Conservation (phyloP, 495 filamentous ascomycete genomes). For the Aspergillus nanangensis region DNA sequence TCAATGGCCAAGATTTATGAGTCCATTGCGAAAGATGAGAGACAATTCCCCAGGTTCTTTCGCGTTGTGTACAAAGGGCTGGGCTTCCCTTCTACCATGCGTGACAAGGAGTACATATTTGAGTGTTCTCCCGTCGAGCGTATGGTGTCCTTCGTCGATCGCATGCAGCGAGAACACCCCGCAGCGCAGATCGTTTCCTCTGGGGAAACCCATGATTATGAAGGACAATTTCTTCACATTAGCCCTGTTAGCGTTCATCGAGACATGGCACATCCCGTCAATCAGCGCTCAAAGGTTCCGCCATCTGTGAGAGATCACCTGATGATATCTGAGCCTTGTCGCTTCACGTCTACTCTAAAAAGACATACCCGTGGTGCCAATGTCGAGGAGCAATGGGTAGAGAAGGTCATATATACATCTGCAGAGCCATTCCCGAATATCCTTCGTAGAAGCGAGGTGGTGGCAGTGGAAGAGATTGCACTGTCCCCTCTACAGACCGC, state of each 20-base stretch:
- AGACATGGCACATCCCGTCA: constrained; percentile 79
- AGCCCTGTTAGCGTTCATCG: constrained; percentile 75
- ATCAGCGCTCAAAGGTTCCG: constrained; percentile 79
- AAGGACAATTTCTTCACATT: constrained; percentile 91
- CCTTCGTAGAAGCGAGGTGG: constrained; percentile 79
- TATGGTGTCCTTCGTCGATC: constrained; percentile 78
- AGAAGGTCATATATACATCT: constrained; percentile 83
- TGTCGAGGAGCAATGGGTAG: constrained; percentile 66
- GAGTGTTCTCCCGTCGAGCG: constrained; percentile 75
- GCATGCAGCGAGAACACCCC: constrained; percentile 88
- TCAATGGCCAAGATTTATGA: constrained; percentile 95
- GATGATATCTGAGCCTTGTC: constrained; percentile 65
- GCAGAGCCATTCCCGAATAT: constrained; percentile 90
- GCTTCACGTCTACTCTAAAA: constrained; percentile 69
- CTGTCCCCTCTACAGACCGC: constrained; percentile 79
- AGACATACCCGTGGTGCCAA: constrained; percentile 61
- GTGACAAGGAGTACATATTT: constrained; percentile 92
- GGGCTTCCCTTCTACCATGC: constrained; percentile 74
- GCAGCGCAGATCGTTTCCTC: constrained; percentile 74
- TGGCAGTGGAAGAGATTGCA: constrained; percentile 58
- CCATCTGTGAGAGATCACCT: constrained; percentile 78
- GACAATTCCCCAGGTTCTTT: constrained; percentile 79
- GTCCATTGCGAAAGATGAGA: constrained; percentile 73
- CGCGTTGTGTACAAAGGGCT: constrained; percentile 87
- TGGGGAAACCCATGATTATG: constrained; percentile 70